Evolutionary conservation across 495 filamentous ascomycete species (phyloP).

Genomic region (Lichina pygmaea): DNA sequence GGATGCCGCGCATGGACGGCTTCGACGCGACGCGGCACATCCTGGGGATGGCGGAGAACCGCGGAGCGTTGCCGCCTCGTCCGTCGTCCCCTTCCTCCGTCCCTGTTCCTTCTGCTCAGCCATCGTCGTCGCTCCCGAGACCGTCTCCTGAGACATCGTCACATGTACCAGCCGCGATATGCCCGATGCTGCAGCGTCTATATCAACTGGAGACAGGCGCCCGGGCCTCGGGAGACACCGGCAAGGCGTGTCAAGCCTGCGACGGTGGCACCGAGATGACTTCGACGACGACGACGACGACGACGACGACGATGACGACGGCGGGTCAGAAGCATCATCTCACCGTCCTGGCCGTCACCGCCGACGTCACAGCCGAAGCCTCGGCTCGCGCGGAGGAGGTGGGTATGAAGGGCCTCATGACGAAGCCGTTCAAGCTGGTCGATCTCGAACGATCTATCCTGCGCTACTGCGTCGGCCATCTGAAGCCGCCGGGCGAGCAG

Average conservation of each 20-base stretch:
- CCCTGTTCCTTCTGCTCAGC: too few species aligned
- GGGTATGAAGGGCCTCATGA: slow-evolving; percentile 56
- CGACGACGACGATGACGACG: slow-evolving; percentile 8
- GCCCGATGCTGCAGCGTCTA: too few species aligned
- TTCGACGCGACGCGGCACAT: slow-evolving; percentile 48
- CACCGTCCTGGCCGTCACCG: slow-evolving; percentile 45
- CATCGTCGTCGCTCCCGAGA: slow-evolving; percentile 6
- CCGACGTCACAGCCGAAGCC: slow-evolving; percentile 45
- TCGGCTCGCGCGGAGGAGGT: slow-evolving; percentile 32
- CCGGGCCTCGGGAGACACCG: slow-evolving; percentile 2
- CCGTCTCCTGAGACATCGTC: neutral
- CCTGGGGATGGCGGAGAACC: slow-evolving; percentile 17
- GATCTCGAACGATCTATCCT: slow-evolving; percentile 42
- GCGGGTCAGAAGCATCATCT: slow-evolving; percentile 3
- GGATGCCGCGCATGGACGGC: slow-evolving; percentile 70
- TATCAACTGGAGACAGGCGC: neutral
- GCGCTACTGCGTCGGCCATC: slow-evolving; percentile 22
- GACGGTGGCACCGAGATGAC: neutral
- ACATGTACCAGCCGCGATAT: too few species aligned
- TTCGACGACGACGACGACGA: slow-evolving; percentile 5
- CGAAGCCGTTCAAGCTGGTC: slow-evolving; percentile 49
- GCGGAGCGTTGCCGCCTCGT: neutral
- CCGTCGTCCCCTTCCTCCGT: too few species aligned
- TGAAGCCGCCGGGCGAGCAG: too few species aligned
- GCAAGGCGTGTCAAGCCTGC: neutral